These are phyloP conservation scores for Rhodosorus marinus DNA, from an alignment of 23 red algal genomes.

Conservation along the genomic window DNA sequence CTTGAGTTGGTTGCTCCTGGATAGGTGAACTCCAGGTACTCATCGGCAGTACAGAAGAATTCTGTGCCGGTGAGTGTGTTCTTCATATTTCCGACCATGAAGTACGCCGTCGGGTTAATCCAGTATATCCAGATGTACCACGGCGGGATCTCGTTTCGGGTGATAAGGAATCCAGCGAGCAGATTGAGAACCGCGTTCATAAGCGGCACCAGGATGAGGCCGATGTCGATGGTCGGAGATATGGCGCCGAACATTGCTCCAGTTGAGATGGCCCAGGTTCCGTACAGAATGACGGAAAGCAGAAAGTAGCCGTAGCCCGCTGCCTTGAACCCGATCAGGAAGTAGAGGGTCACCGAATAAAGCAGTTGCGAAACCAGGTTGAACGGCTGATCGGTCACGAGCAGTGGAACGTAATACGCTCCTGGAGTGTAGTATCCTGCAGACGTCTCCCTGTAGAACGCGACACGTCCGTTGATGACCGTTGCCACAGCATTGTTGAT, in stretches of 20 bases:
- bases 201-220: not conserved
- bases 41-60: too few species aligned
- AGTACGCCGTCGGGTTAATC: conserved; percentile 61
- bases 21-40: conserved; percentile 7
- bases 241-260: not conserved
- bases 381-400: not conserved
- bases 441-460: conserved; percentile 80
- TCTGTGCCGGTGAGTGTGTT: too few species aligned
- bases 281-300: not conserved
- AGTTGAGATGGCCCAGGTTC: not conserved
- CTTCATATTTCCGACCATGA: too few species aligned
- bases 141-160: conserved; percentile 8
- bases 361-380: not conserved
- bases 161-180: not conserved
- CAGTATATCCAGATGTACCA: conserved; percentile 90
- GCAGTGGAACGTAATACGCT: conserved; percentile 40
- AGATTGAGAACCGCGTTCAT: not conserved
- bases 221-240: not conserved
- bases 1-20: conserved; percentile 2
- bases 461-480: conserved; percentile 31
- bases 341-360: not conserved
- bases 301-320: not conserved
- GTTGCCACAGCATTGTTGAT: conserved; percentile 57
- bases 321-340: not conserved
- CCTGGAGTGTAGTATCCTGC: conserved; percentile 43